A percentile compares a stretch with the other conserved stretches of the same genome.
Conservation (phyloP, 495 filamentous ascomycete genomes). For the Bombardia bombarda region DNA sequence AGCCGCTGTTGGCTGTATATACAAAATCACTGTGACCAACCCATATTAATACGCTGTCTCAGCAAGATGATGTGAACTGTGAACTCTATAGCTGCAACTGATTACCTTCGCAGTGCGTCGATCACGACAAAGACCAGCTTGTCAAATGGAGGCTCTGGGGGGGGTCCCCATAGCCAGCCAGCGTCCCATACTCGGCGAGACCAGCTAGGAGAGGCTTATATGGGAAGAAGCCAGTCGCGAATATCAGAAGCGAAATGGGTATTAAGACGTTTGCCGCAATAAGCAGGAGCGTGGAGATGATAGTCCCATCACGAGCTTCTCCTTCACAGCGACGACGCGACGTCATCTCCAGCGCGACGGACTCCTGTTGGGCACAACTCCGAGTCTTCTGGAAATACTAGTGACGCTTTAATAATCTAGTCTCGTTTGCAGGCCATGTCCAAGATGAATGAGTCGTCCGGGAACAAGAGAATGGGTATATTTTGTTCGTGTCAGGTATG, state of each 20-base stretch:
- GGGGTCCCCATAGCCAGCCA: slow-evolving; percentile 36
- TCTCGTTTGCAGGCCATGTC: no score
- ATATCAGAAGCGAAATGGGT: slow-evolving; percentile 67
- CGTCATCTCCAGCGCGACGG: slow-evolving; percentile 13
- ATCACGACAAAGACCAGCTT: slow-evolving; percentile 96
- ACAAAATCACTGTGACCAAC: slow-evolving; percentile 75
- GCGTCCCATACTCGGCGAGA: slow-evolving; percentile 54
- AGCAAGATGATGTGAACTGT: no score
- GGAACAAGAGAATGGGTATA: not conserved
- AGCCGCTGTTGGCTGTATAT: slow-evolving; percentile 71
- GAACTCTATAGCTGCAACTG: no score
- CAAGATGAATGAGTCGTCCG: not conserved
- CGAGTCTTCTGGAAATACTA: not conserved
- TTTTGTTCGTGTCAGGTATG: not conserved
- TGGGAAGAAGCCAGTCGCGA: slow-evolving; percentile 92
- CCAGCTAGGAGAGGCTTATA: slow-evolving; percentile 91
- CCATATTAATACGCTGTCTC: not conserved
- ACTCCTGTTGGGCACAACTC: not conserved
- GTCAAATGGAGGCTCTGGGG: slow-evolving; percentile 65
- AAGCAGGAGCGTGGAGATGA: slow-evolving; percentile 35
- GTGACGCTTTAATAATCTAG: not conserved
- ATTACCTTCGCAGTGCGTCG: slow-evolving; percentile 83
- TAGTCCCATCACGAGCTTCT: slow-evolving; percentile 21
- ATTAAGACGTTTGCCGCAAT: slow-evolving; percentile 68
- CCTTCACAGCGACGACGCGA: slow-evolving; percentile 8